These are phyloP conservation scores for Hypoxylon sp. DNA, from an alignment of 2,329 filamentous ascomycete genomes.

Conservation along the genomic window DNA sequence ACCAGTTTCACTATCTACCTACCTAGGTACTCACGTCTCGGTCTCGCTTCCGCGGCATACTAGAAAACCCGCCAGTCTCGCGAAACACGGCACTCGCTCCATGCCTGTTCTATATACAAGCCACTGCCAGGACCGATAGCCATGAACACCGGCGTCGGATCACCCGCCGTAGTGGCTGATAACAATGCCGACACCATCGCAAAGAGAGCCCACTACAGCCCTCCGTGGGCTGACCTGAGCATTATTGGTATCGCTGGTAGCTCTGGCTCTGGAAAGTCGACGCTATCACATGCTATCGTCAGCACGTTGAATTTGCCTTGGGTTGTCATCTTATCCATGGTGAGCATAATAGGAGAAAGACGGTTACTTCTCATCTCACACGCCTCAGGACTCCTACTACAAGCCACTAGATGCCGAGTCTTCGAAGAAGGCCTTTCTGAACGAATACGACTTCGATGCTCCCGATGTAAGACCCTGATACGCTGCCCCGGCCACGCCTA, in stretches of 20 bases:
- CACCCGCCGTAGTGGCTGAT: slow-evolving; percentile 43
- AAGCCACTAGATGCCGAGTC: slow-evolving; percentile 84
- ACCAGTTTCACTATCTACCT: slow-evolving; percentile 1
- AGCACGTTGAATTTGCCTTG: slow-evolving; percentile 89
- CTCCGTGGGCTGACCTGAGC: slow-evolving; percentile 94
- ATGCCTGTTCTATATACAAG: slow-evolving; percentile 27
- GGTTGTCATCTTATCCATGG: slow-evolving; percentile 98
- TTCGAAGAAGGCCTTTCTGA: slow-evolving; percentile 80
- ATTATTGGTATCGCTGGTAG: slow-evolving; percentile 97
- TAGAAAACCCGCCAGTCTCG: background rate
- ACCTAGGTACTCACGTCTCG: slow-evolving; percentile 2
- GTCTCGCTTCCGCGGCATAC: background rate
- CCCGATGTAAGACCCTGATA: slow-evolving; percentile 65
- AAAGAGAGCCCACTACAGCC: slow-evolving; percentile 79
- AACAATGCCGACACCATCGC: slow-evolving; percentile 55
- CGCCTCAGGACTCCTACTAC: slow-evolving; percentile 88
- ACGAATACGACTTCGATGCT: slow-evolving; percentile 96
- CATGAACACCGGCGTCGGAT: slow-evolving; percentile 43
- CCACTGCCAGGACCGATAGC: slow-evolving; percentile 13
- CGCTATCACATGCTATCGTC: slow-evolving; percentile 89
- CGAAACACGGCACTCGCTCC: slow-evolving; percentile 1
- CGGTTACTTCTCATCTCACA: slow-evolving; percentile 34
- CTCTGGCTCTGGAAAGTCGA: slow-evolving; percentile 95
- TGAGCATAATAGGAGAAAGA: slow-evolving; percentile 52
- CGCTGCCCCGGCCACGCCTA: slow-evolving; percentile 3